Conservation (phyloP, 2,329 filamentous ascomycete genomes). For the Pseudofabraea citricarpa region DNA sequence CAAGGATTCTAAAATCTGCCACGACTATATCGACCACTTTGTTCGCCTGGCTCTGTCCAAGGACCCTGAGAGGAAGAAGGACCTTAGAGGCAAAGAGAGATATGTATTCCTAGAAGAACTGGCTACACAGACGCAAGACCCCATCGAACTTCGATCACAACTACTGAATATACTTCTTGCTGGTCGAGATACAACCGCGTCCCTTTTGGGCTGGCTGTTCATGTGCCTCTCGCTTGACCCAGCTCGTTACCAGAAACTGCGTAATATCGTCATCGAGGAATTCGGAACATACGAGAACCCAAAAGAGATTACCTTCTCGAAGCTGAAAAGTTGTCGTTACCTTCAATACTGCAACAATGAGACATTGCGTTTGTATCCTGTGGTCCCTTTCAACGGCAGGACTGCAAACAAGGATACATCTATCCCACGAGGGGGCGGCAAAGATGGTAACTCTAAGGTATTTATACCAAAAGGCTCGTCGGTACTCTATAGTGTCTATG, state of each 20-base stretch:
- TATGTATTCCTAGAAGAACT: constrained; percentile 54
- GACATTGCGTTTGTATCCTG: constrained; percentile 47
- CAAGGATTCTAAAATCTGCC: constrained; percentile 20
- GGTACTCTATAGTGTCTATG: constrained; percentile 26
- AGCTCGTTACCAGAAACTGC: constrained; percentile 36
- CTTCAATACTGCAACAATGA: constrained; percentile 25
- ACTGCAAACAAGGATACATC: constrained; percentile 39
- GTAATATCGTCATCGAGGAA: constrained; percentile 32
- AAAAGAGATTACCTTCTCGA: constrained; percentile 19
- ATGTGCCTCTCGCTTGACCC: constrained; percentile 37
- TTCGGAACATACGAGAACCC: constrained; percentile 28
- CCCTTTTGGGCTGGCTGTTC: constrained; percentile 44
- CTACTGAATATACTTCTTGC: constrained; percentile 50
- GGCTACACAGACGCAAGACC: constrained; percentile 40
- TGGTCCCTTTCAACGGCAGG: constrained; percentile 49
- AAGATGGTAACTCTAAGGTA: constrained; percentile 27
- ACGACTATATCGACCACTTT: constrained; percentile 43
- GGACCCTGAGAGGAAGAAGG: constrained; percentile 22
- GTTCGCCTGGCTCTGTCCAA: constrained; percentile 33
- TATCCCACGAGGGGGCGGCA: constrained; percentile 31
- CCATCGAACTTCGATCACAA: constrained; percentile 42
- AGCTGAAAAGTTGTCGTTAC: constrained; percentile 24
- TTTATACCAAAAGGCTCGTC: constrained; percentile 25
- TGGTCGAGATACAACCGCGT: constrained; percentile 54
- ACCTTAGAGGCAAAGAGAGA: constrained; percentile 24